Evolutionary conservation across 2,329 filamentous ascomycete species (phyloP), one percentile per base, ranked within the genome.

Genomic region (Colletotrichum lentis): DNA sequence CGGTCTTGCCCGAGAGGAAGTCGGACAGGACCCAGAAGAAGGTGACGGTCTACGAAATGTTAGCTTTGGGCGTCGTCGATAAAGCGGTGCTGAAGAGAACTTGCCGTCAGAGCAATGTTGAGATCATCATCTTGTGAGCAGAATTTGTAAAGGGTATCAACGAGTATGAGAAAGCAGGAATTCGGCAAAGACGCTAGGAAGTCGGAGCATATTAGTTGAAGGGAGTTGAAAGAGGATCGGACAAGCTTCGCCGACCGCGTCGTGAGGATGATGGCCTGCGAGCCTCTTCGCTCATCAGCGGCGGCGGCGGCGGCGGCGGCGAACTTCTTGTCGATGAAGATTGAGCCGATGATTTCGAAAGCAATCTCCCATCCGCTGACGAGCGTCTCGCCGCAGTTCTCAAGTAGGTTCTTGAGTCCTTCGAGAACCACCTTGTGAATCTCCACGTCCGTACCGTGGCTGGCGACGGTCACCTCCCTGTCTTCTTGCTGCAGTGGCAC

Each of bases 1-100:
- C 83, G 62, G 84, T 87, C 72, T 86, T 87, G 3, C 84, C 80
- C 1, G 88, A 90, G 5, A 98, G 83, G 71, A 94, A 96, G 77
- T 97, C 94, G 0, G 95, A 97, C 8, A 97, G 86, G 62, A 95
- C 94, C 93, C 94, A 97, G 77, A 97, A 97, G 75, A 97, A 96
- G 0, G 95, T 97, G 10, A 97, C 92, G 1, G 94, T 96, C 88
- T 93, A 58, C 3, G 24, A 55, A 44, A 5, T 7, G 18, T 74
- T 60, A 72, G 72, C 31, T 60, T 60, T 4, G 68, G 58, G 27
- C 27, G 27, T 31, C 62, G 73, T 60, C 2, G 24, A 43, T 43
- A 71, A 71, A 22, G 71, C 24, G 20, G 11, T 5, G 24, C 60
- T 43, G 22, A 16, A 57, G 44, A 44, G 18, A n/a, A 77, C 86